These are phyloP conservation scores for Pelargonium myrrhifolium DNA, from an alignment of 441 rosid species.

Conservation along the genomic window DNA sequence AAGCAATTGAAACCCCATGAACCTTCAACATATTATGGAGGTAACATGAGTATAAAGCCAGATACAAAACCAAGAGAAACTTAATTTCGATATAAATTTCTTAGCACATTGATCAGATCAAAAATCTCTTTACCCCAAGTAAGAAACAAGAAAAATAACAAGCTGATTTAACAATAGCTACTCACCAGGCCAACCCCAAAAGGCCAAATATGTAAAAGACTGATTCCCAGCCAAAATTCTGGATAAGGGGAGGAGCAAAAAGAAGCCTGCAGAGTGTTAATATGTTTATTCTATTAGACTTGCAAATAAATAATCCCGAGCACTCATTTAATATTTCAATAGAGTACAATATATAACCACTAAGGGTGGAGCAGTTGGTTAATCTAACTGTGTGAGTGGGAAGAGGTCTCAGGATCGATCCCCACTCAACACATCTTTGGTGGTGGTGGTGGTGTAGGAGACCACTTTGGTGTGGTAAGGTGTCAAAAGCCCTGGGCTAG, in stretches of 20 bases:
- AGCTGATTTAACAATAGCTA: conserved; percentile 13
- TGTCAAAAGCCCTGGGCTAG: too few relatives aligned
- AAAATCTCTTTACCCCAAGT: conserved; percentile 8
- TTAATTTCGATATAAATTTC: conserved; percentile 6
- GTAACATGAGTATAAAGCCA: conserved; percentile 22
- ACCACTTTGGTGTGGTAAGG: too few relatives aligned
- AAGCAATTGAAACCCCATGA: conserved; percentile 56
- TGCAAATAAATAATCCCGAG: background rate
- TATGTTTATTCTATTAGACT: too few relatives aligned
- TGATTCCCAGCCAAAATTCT: conserved; percentile 79
- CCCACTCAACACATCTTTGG: too few relatives aligned
- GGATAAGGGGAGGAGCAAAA: conserved; percentile 81
- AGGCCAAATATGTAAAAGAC: conserved; percentile 76
- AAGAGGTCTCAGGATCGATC: too few relatives aligned
- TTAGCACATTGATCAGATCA: conserved; percentile 1
- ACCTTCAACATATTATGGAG: conserved; percentile 48
- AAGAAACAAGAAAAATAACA: conserved; percentile 8
- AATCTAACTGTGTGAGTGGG: too few relatives aligned
- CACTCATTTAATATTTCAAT: too few relatives aligned
- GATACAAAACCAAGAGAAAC: conserved; percentile 8
- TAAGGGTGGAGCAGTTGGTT: too few relatives aligned
- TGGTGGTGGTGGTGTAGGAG: too few relatives aligned
- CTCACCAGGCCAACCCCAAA: conserved; percentile 77
- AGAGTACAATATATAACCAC: too few relatives aligned
- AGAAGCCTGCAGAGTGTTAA: conserved; percentile 64